Evolutionary conservation across 495 filamentous ascomycete genomes (phyloP), one percentile per base, ranked within the genome.

Genomic region (Lophiotrema nucula): DNA sequence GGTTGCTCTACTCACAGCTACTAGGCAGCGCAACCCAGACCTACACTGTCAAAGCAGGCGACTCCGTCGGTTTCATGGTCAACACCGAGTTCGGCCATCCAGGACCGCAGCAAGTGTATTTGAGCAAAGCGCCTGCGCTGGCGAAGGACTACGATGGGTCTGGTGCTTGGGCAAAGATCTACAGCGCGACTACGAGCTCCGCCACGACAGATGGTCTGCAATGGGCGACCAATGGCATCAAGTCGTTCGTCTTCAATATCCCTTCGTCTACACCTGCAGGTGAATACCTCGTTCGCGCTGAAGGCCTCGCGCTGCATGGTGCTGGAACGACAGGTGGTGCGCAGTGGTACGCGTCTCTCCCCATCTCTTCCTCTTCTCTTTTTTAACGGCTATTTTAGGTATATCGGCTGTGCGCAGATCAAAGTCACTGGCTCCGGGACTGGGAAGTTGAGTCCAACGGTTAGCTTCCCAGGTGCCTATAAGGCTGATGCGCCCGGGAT

Each of bases 281-380:
- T 44, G 79, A 85, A 53, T 86, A 86, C 56, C 78, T 86, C 31
- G 71, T 85, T 50, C 76, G 83, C 2, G 79, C 80, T 50, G 81
- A 85, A 66, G 76, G 78, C 11, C 74, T 85, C 12, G 81, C 79
- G 13, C 62, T 81, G 48, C 78, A 81, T 63, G 71, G 42, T n/a
- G 65, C 62, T 3, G 18, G 35, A 15, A 47, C 31, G 16, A 23
- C 26, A 5, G 66, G 66, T 2, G 59, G 53, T 21, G 58, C 66
- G 23, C 64, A 67, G 47, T 67, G 56, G 31, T n/a, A n/a, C n/a
- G n/a, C n/a, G n/a, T n/a, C n/a, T n/a, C n/a, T n/a, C n/a, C n/a
- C n/a, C n/a, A n/a, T n/a, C n/a, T n/a, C n/a, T n/a, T n/a, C n/a
- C n/a, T n/a, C n/a, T n/a, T n/a, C n/a, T n/a, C n/a, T n/a, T n/a